Evolutionary conservation across 2,329 filamentous ascomycete species (phyloP), one percentile per base, ranked within the genome.

Genomic region (Venturia oleaginea): DNA sequence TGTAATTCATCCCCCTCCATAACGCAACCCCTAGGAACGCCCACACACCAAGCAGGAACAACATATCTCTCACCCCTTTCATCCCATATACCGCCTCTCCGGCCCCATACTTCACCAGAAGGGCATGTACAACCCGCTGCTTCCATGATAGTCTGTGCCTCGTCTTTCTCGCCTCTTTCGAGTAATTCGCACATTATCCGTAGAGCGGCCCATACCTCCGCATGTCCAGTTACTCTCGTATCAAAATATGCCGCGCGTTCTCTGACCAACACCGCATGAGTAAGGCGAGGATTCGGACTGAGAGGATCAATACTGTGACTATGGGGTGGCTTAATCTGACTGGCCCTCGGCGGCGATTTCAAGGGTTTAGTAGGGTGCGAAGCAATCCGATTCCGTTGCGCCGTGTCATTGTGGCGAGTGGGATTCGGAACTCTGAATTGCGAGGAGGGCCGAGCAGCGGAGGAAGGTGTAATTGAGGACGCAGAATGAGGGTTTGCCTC

Each of bases 181-280:
- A 96, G 74, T 7, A 90, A 78, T 66, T 89, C 83, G 22, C 91
- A 80, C 0, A 87, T 88, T 0, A 85, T 79, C 57, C 83, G 82
- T 17, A 97, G 75, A 0, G 90, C 87, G 69, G 85, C 85, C 93
- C 93, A 97, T 32, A 94, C 83, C 74, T 96, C 90, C 4, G 82
- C 71, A 4, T 85, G 82, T 2, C 91, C 91, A 0, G 88, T 89
- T 19, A 95, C 90, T 59, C 91, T 81, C 1, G 92, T 97, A 67
- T 97, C 92, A 75, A 96, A 97, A 80, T 95, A 97, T 67, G 91
- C 91, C 60, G 77, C 78, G 60, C 93, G 84, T 76, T 96, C 90
- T 38, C 81, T 81, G 65, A 86, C 84, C 2, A 97, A 79, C 63
- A 87, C 79, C 19, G 76, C 72, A n/a, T 83, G 84, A 0, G 89